These are phyloP conservation scores for Dalbergia oliveri DNA, from an alignment of 306 rosid species.

Conservation along the genomic window DNA sequence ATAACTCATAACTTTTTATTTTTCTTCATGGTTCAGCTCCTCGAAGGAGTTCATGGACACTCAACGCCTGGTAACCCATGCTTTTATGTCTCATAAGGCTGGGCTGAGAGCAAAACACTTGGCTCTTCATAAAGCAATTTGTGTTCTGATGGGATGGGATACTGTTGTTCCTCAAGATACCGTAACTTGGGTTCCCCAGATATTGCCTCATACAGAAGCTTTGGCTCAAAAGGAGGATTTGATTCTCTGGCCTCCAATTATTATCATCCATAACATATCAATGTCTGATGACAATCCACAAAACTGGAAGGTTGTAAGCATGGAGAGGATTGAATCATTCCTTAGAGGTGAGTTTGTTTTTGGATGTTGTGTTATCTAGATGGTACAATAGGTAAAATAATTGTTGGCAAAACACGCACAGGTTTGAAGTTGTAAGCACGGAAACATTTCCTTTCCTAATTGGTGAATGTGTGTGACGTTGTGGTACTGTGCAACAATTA, in stretches of 20 bases:
- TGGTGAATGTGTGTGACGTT: conserved; percentile 51
- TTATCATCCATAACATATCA: conserved; percentile 78
- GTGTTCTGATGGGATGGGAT: conserved; percentile 96
- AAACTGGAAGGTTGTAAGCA: conserved; percentile 81
- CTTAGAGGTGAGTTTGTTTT: conserved; percentile 77
- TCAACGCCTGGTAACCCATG: conserved; percentile 87
- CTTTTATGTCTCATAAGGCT: conserved; percentile 90
- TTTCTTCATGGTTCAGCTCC: conserved; percentile 61
- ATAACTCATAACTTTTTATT: conserved; percentile 27
- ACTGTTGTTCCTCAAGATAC: conserved; percentile 74
- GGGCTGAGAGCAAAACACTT: conserved; percentile 83
- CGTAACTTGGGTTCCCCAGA: conserved; percentile 86
- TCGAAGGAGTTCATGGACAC: conserved; percentile 98
- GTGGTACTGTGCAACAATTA: conserved; percentile 22
- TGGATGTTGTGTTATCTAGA: not conserved
- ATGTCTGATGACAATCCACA: conserved; percentile 74
- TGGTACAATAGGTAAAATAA: not conserved
- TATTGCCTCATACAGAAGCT: conserved; percentile 71
- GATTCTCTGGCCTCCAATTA: conserved; percentile 92
- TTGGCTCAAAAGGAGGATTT: conserved; percentile 91
- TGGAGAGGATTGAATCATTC: conserved; percentile 81
- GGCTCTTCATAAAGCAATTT: conserved; percentile 90
- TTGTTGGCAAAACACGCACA: not conserved
- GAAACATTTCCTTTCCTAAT: conserved; percentile 28
- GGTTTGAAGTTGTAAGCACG: conserved; percentile 41